Evolutionary conservation across 495 filamentous ascomycete genomes (phyloP), one percentile per base, ranked within the genome.

Genomic region (Lophium mytilinum): DNA sequence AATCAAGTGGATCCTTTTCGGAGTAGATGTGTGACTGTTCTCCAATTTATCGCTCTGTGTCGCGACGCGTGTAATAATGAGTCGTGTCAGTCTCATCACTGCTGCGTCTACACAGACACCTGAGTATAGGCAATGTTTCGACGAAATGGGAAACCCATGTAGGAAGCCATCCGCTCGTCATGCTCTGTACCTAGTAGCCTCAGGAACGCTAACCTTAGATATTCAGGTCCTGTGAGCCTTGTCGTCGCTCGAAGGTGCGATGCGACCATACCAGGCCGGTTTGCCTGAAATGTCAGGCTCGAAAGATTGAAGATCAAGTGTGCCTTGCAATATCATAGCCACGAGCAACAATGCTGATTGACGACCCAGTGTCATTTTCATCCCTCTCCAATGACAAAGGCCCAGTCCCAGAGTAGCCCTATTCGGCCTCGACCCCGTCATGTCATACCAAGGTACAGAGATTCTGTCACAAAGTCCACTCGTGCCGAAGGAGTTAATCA

Each of bases 131-230:
- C 52, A 3, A 63, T 63, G 61, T 48, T 63, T 9, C 61, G 61
- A 12, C 35, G 61, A 24, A 63, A 63, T 42, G 61, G 61, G 35
- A 63, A 63, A 56, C 61, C 55, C 17, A 62, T 53, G 59, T 30
- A 30, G 24, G 24, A 6, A 30, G 24, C 24, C 24, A 30, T 30
- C 24, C 24, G 24, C 6, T 30, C 24, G 6, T 30, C 24, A 30
- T 30, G 2, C 24, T 62, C 8, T 39, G 59, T 47, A n/a, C n/a
- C n/a, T n/a, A 1, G 19, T 10, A 21, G 37, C 10, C 46, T 34
- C 9, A 24, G 35, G 3, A 30, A 41, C 7, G 42, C 57, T 60
- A 30, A 60, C 34, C 6, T 50, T 1, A 15, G 24, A 51, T 21
- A 9, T 33, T 30, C 18, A 63, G 61, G 53, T 63, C 61, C 0